Base-by-base conservation (phyloP, 2,329 filamentous ascomycete genomes). In the Neobulgaria alba region DNA sequence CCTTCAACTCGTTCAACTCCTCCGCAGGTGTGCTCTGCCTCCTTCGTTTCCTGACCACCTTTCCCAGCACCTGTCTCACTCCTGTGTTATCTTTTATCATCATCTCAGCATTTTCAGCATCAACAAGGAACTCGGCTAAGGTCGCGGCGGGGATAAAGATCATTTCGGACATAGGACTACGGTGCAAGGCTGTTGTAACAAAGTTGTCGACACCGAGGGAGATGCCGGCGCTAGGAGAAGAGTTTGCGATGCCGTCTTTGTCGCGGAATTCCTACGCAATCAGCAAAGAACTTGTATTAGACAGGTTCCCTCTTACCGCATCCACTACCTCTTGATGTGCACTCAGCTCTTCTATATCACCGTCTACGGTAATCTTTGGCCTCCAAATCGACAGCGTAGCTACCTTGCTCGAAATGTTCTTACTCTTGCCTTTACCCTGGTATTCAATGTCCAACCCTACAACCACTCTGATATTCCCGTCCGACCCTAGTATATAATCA, bases 381-480 rank as follows among this genome's bases (percentile, higher is more conserved):
- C 56, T 52, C 59, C 58, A 62, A 23, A 62, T 40, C 17, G 52
- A 57, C 12, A 61, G 44, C 2, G 49, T 55, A n/a, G 58, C 56
- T 49, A 39, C 47, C 44, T 54, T 55, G 21, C 20, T 48, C 5
- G 21, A 39, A 26, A 26, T 26, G 23, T 26, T 26, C 23, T 7
- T 26, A 26, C 23, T 12, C 23, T 26, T 26, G 23, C 23, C 23
- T 26, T 26, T 26, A 26, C 23, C 23, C 42, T 45, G 49, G 41
- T 61, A 61, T 36, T 56, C 54, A 23, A 61, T 53, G 42, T 61
- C 57, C 21, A 62, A 31, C 26, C 59, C 59, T 4, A 61, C 39
- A 17, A 61, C 54, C 18, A 54, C 54, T n/a, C 53, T 44, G 29
- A 61, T 58, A 43, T 45, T 44, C 31, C 51, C 44, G 38, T 55